These are phyloP conservation scores for Neurospora sp. DNA, from an alignment of 495 filamentous ascomycete species.

Conservation along the genomic window DNA sequence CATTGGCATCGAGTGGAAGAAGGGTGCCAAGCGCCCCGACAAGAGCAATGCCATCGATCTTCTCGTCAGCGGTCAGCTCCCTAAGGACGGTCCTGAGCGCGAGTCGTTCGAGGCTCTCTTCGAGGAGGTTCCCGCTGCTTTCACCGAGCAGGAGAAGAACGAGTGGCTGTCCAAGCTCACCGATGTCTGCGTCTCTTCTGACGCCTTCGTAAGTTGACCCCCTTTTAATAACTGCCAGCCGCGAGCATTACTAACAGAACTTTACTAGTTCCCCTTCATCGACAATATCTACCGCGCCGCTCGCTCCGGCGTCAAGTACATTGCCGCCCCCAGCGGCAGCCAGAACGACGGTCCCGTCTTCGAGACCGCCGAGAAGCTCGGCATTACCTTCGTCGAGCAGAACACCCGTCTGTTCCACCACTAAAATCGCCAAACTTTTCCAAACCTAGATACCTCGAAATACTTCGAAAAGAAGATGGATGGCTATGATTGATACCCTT, in stretches of 20 bases:
- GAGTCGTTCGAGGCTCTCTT: slow-evolving; percentile 82
- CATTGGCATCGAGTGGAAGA: slow-evolving; percentile 86
- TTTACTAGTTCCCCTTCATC: slow-evolving; percentile 78
- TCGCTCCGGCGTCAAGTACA: slow-evolving; percentile 86
- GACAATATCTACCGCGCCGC: slow-evolving; percentile 92
- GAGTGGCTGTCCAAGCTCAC: slow-evolving; percentile 72
- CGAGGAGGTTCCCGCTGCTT: slow-evolving; percentile 76
- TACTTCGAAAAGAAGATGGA: neutral
- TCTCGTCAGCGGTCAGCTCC: slow-evolving; percentile 80
- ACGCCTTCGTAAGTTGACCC: slow-evolving; percentile 75
- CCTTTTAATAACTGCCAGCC: neutral
- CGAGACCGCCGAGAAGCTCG: slow-evolving; percentile 84
- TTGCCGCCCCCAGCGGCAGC: slow-evolving; percentile 86
- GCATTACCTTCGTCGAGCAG: slow-evolving; percentile 87
- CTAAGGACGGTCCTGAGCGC: slow-evolving; percentile 68
- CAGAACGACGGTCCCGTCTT: slow-evolving; percentile 87
- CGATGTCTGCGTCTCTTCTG: slow-evolving; percentile 78
- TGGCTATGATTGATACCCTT: neutral
- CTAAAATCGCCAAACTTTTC: slow-evolving; percentile 29
- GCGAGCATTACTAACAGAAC: slow-evolving; percentile 8
- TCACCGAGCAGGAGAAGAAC: slow-evolving; percentile 74
- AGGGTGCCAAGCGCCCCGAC: slow-evolving; percentile 88
- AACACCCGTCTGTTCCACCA: slow-evolving; percentile 83
- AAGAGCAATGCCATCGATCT: slow-evolving; percentile 98
- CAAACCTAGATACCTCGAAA: neutral